Evolutionary conservation across 768 basidiomycete species (phyloP), one percentile per base, ranked within the genome.

Genomic region (Amanita thiersii): DNA sequence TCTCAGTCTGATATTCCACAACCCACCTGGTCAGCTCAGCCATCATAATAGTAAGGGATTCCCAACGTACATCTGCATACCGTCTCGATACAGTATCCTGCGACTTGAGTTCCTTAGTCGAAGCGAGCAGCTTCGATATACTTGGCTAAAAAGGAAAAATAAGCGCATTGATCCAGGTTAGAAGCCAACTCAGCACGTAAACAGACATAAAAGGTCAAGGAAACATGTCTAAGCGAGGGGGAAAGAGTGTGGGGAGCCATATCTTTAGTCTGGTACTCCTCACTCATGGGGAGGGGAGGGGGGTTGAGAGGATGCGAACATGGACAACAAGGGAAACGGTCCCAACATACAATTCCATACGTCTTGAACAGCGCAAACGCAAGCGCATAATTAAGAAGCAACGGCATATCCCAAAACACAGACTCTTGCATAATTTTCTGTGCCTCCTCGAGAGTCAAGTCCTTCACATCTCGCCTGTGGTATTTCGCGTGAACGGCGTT

Each of bases 331-430:
- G 11, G 11, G 1, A 60, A n/a, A n/a, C n/a, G n/a, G n/a, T n/a
- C n/a, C n/a, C n/a, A n/a, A n/a, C 68, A 47, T 44, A 73, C 72
- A 42, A 72, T 63, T 1, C 50, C 68, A 51, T 70, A 74, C 2
- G 73, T 74, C 55, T 73, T 74, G 62, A 75, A 74, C 45, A 76
- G 49, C 2, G 73, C 74, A 51, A 76, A 71, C 1, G 68, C 56
- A 23, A 69, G 34, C 0, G 70, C 51, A 47, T 66, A 65, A 36
- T 60, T 58, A 40, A 65, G 34, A 2, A 76, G 41, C 11, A 49
- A 39, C 3, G 72, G 71, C 68, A 73, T 71, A 47, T 75, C 73
- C 42, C 65, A 73, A 10, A 53, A 40, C 3, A 48, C 43, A 2
- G 65, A 55, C 1, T 59, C 44, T 33, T 54, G 52, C 15, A 68